A percentile compares a stretch with the other conserved stretches of the same genome.
phyloP scores from a whole-genome alignment of 352 stramenopile genomes.

The Phytophthora idaei region DNA sequence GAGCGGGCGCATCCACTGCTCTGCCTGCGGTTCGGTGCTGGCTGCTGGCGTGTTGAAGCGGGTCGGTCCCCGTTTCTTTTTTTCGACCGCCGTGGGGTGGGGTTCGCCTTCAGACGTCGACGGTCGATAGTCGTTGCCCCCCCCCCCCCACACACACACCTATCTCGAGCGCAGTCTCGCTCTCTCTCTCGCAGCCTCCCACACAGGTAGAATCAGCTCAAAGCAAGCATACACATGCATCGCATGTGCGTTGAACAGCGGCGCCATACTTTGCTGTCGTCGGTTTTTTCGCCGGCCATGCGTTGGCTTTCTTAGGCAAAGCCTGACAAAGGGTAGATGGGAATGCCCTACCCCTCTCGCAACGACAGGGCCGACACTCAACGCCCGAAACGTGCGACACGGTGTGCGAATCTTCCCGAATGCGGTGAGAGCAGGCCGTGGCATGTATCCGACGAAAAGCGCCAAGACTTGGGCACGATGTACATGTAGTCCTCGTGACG shows the following conservation, averaged over 20 bases:
- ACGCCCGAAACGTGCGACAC: conserved; percentile 32
- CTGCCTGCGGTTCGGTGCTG: conserved; percentile 39
- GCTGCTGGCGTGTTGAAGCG: conserved; percentile 38
- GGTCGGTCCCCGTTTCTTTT: conserved; percentile 45
- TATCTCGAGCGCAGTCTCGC: conserved; percentile 26
- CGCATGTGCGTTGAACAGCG: conserved; percentile 22
- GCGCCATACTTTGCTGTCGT: conserved; percentile 31
- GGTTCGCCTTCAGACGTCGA: conserved; percentile 24
- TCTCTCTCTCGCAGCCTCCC: conserved; percentile 45
- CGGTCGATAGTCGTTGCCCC: conserved; percentile 2
- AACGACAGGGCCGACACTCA: conserved; percentile 27
- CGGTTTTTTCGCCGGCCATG: conserved; percentile 32
- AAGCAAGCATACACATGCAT: conserved; percentile 17
- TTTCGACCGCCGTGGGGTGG: conserved; percentile 34
- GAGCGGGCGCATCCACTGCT: conserved; percentile 21
- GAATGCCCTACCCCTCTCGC: conserved; percentile 16
- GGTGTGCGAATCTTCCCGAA: conserved; percentile 9
- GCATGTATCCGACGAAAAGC: not conserved
- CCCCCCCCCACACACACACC: not conserved
- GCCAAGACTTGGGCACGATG: not conserved
- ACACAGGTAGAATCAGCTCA: conserved; percentile 37
- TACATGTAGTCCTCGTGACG: no score
- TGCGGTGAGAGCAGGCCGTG: not conserved
- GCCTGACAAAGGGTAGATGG: conserved; percentile 28
- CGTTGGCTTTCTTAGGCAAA: conserved; percentile 26